Percentiles rank a stretch among this genome's conserved stretches.
phyloP scores from a whole-genome alignment of 306 rosid species.

The Lathyrus oleraceus region DNA sequence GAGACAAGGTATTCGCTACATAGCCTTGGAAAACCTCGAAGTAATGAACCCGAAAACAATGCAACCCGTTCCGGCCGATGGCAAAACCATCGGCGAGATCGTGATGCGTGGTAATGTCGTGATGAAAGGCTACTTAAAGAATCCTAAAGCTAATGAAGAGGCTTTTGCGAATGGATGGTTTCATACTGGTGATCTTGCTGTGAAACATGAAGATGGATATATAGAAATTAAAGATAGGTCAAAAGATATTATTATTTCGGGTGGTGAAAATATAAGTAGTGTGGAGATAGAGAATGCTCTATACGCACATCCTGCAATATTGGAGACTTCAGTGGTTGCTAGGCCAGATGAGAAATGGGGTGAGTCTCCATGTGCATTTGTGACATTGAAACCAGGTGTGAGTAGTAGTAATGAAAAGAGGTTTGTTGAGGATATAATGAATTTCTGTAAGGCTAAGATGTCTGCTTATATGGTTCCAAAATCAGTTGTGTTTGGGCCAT shows the following conservation, averaged over 20 bases:
- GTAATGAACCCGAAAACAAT: neutral
- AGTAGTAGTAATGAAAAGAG: neutral
- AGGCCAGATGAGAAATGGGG: slow-evolving; percentile 1
- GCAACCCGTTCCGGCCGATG: neutral
- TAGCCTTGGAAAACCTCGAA: neutral
- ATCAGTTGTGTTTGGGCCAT: neutral
- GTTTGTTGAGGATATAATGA: neutral
- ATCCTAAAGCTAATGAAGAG: neutral
- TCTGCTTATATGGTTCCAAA: neutral
- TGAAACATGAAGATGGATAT: neutral
- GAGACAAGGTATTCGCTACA: neutral
- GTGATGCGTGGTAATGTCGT: neutral
- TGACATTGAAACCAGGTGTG: neutral
- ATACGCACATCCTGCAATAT: neutral
- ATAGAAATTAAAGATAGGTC: neutral
- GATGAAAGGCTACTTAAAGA: neutral
- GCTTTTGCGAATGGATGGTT: neutral
- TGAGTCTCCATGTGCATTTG: slow-evolving; percentile 2
- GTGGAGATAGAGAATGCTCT: neutral
- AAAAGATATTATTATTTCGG: neutral
- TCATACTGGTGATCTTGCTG: neutral
- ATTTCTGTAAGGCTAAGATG: neutral
- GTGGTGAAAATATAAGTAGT: neutral
- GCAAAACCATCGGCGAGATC: neutral
- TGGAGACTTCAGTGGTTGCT: neutral